Evolutionary conservation across 441 rosid genomes (phyloP).

Genomic region (Metrosideros polymorpha): DNA sequence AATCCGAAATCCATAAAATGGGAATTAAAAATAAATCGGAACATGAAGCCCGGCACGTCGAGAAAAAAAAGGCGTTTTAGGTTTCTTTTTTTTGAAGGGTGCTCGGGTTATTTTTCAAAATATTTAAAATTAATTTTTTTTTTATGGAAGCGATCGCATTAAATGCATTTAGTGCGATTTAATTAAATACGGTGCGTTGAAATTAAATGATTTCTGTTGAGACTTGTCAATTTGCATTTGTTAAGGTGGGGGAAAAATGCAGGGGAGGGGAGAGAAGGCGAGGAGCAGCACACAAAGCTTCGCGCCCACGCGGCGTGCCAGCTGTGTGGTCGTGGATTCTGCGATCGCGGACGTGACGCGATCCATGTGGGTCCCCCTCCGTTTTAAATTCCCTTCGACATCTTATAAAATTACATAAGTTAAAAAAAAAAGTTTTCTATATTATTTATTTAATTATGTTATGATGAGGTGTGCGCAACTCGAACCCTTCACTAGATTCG

Average conservation of each 20-base stretch:
- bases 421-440: neutral
- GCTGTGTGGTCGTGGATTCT: neutral
- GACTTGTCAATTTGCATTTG: neutral
- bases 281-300: neutral
- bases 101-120: neutral
- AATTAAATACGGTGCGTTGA: neutral
- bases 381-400: neutral
- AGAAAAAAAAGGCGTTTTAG: neutral
- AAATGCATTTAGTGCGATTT: neutral
- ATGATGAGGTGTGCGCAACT: neutral
- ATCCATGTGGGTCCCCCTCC: neutral
- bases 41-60: too few species aligned
- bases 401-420: neutral
- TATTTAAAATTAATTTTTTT: neutral
- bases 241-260: neutral
- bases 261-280: neutral
- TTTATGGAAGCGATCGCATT: neutral
- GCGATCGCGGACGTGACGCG: neutral
- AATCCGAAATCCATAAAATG: neutral
- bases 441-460: neutral
- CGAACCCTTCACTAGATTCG: neutral
- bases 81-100: too few species aligned
- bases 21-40: neutral
- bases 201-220: neutral
- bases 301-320: neutral